These are phyloP conservation scores for Apocynum venetum DNA, from an alignment of 257 asterid species.

Conservation along the genomic window DNA sequence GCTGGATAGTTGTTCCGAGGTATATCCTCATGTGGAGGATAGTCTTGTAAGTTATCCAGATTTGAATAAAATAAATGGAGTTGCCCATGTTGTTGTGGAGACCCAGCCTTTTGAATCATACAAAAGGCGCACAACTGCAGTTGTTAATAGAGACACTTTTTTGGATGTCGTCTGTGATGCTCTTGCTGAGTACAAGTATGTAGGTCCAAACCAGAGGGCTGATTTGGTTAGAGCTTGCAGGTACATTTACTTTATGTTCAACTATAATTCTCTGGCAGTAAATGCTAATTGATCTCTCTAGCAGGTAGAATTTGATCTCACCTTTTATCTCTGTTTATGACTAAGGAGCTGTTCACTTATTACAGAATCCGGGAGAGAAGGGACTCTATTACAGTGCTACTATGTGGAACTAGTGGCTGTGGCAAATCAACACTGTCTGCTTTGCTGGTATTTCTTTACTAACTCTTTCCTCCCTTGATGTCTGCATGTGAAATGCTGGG, in stretches of 20 bases:
- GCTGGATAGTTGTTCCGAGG: slow-evolving; percentile 32
- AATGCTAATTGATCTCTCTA: not conserved
- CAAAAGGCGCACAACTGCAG: slow-evolving; percentile 79
- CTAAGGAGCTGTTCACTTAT: slow-evolving; percentile 14
- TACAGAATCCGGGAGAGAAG: slow-evolving; percentile 90
- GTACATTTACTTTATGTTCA: slow-evolving; percentile 34
- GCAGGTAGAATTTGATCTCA: not conserved
- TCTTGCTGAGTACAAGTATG: slow-evolving; percentile 87
- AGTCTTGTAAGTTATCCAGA: slow-evolving; percentile 25
- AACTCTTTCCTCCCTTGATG: slow-evolving; percentile 7
- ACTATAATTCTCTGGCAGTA: not conserved
- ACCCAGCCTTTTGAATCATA: slow-evolving; percentile 76
- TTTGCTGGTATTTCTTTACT: slow-evolving; percentile 58
- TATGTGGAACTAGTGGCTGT: slow-evolving; percentile 99
- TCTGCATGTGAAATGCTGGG: slow-evolving; percentile 7
- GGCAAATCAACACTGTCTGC: slow-evolving; percentile 99
- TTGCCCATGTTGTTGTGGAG: slow-evolving; percentile 21
- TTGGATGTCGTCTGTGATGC: slow-evolving; percentile 82
- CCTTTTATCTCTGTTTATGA: not conserved
- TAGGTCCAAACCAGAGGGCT: slow-evolving; percentile 95
- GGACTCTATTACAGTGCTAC: slow-evolving; percentile 80
- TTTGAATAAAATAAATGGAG: slow-evolving; percentile 33
- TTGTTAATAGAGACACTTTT: slow-evolving; percentile 60
- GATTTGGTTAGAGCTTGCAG: slow-evolving; percentile 92
- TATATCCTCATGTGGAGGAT: slow-evolving; percentile 40